Evolutionary conservation across 768 basidiomycete genomes (phyloP).

Genomic region (Dendrothele bispora): DNA sequence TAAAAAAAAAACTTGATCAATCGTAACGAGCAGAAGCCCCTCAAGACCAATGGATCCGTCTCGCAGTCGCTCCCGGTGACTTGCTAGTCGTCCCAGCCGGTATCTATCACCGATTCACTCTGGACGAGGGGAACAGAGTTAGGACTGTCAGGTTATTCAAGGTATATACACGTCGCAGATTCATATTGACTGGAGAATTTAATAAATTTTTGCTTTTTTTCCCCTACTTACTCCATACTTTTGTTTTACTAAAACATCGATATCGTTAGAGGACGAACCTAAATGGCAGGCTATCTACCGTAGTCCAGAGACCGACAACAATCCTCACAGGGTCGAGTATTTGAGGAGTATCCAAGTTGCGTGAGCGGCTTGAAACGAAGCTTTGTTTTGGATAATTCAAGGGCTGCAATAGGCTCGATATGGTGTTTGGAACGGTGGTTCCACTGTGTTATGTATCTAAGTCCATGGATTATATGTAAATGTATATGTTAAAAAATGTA

Average conservation of each 20-base stretch:
- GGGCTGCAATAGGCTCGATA: no score
- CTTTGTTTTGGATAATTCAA: no score
- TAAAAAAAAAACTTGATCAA: no score
- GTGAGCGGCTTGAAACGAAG: conserved; percentile 1
- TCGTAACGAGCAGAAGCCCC: conserved; percentile 66
- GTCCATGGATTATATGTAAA: no score
- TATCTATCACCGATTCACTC: conserved; percentile 93
- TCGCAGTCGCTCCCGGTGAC: conserved; percentile 76
- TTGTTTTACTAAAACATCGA: no score
- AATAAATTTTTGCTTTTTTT: no score
- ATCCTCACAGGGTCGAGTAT: conserved; percentile 63
- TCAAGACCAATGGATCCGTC: conserved; percentile 78
- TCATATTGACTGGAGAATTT: neutral
- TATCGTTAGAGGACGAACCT: conserved; percentile 95
- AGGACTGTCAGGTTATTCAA: conserved; percentile 85
- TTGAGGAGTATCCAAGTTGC: conserved; percentile 48
- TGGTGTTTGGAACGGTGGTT: no score
- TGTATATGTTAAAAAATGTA: no score
- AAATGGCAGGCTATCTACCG: conserved; percentile 87
- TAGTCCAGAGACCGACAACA: conserved; percentile 57
- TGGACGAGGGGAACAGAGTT: conserved; percentile 74
- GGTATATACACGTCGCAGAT: conserved; percentile 32
- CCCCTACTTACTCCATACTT: no score
- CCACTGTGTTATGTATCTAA: no score
- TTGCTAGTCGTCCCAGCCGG: conserved; percentile 86